phyloP scores from a whole-genome alignment of 1,284 basidiomycete species.

The Leccinum fuscescens region DNA sequence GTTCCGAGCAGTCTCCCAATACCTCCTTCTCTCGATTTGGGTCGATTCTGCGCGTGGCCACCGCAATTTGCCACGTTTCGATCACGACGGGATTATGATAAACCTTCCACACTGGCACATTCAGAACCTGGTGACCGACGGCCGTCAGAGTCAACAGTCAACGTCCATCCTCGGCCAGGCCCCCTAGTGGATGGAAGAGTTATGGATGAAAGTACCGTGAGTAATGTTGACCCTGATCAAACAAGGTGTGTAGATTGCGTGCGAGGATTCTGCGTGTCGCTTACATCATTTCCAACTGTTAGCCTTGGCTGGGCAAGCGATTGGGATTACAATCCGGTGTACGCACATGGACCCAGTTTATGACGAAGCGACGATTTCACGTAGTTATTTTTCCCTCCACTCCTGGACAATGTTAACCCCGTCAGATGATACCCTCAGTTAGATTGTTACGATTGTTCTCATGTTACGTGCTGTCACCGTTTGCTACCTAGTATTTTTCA shows the following conservation, averaged over 20 bases:
- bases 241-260: constrained; percentile 12
- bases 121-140: constrained; percentile 8
- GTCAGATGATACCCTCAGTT: not conserved
- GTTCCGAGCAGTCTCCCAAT: constrained; percentile 25
- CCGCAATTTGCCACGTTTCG: constrained; percentile 6
- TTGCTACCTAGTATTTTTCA: constrained; percentile 7
- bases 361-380: constrained; percentile 1
- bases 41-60: constrained; percentile 4
- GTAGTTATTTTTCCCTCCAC: constrained; percentile 6
- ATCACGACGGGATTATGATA: constrained; percentile 16
- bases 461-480: not conserved
- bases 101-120: constrained; percentile 2
- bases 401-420: constrained; percentile 11
- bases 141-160: constrained; percentile 4
- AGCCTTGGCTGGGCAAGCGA: constrained; percentile 25
- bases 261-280: not conserved
- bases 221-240: constrained; percentile 3
- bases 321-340: constrained; percentile 16
- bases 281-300: constrained; percentile 5
- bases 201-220: constrained; percentile 4
- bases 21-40: constrained; percentile 3
- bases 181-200: constrained; percentile 10
- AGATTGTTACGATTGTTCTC: not conserved
- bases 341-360: constrained; percentile 10
- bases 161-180: constrained; percentile 13